phyloP scores from a whole-genome alignment of 2,329 filamentous ascomycete species.

The Phialocephala subalpina region DNA sequence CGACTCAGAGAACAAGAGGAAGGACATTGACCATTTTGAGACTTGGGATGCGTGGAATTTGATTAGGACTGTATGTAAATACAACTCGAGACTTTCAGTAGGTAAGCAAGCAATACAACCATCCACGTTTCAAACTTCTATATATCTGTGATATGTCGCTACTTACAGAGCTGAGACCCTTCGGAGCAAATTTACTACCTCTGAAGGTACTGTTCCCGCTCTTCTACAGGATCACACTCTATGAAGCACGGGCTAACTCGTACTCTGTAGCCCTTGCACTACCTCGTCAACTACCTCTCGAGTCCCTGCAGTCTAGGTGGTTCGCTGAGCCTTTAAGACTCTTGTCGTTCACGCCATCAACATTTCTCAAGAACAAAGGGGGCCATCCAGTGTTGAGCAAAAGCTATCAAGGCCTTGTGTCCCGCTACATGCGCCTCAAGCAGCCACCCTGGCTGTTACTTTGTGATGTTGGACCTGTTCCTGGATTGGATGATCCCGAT shows the following conservation, averaged over 20 bases:
- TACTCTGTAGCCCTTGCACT: slow-evolving; percentile 54
- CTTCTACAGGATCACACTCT: slow-evolving; percentile 6
- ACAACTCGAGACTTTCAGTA: slow-evolving; percentile 80
- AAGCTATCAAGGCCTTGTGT: slow-evolving; percentile 67
- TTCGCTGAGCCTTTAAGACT: slow-evolving; percentile 74
- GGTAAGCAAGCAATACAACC: slow-evolving; percentile 66
- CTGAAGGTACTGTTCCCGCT: slow-evolving; percentile 40
- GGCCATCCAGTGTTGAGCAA: slow-evolving; percentile 69
- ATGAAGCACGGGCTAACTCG: slow-evolving; percentile 30
- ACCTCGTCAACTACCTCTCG: slow-evolving; percentile 65
- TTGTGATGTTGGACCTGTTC: slow-evolving; percentile 65
- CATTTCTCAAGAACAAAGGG: slow-evolving; percentile 67
- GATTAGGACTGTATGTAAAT: slow-evolving; percentile 85
- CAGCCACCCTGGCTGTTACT: slow-evolving; percentile 69
- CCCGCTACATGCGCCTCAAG: slow-evolving; percentile 70
- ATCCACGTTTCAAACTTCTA: slow-evolving; percentile 30
- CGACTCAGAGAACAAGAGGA: slow-evolving; percentile 45
- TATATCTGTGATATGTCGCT: slow-evolving; percentile 30
- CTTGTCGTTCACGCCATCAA: slow-evolving; percentile 59
- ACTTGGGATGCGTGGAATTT: slow-evolving; percentile 95
- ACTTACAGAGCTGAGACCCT: slow-evolving; percentile 36
- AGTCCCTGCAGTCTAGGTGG: slow-evolving; percentile 70
- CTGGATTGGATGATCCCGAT: slow-evolving; percentile 44
- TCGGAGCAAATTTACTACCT: slow-evolving; percentile 37
- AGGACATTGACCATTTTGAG: slow-evolving; percentile 74